A percentile compares a stretch with the other conserved stretches of the same genome.
These are phyloP conservation scores for Podila verticillata DNA, from an alignment of 192 early-diverging fungal species.

Conservation along the genomic window DNA sequence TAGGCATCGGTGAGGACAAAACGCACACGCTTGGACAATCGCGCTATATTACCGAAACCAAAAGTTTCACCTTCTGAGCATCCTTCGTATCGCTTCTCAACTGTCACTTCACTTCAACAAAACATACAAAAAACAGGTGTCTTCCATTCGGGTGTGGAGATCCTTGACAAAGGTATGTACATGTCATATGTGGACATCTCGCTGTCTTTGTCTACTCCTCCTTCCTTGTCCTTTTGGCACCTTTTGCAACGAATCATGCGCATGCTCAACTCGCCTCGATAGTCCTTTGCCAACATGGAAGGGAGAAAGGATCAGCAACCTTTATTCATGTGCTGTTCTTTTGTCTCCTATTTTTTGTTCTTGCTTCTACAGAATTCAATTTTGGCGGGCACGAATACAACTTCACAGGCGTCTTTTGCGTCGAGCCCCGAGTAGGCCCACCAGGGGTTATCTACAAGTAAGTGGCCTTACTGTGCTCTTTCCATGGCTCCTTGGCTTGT, in stretches of 20 bases:
- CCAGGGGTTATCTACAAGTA: conserved; percentile 56
- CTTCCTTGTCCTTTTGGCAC: too few species aligned
- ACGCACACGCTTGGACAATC: background rate
- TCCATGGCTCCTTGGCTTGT: background rate
- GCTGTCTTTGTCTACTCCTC: too few species aligned
- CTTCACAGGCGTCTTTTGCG: conserved; percentile 54
- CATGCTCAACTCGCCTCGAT: too few species aligned
- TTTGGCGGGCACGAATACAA: conserved; percentile 58
- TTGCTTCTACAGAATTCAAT: conserved; percentile 43
- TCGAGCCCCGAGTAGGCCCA: conserved; percentile 47
- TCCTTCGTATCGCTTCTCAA: background rate
- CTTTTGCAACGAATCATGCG: too few species aligned
- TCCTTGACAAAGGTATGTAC: conserved; percentile 49
- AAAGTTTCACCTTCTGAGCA: background rate
- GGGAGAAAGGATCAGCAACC: too few species aligned
- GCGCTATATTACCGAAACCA: too few species aligned
- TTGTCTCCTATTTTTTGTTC: background rate
- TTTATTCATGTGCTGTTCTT: too few species aligned
- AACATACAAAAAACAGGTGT: conserved; percentile 24
- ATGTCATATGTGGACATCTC: too few species aligned
- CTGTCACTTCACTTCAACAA: too few species aligned
- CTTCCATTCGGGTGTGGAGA: conserved; percentile 54
- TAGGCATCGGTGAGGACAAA: conserved; percentile 44
- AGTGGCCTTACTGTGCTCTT: background rate
- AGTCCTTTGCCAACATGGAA: too few species aligned